Evolutionary conservation across 805 yeast species (phyloP), one percentile per base, ranked within the genome.

Genomic region (Suhomyces tanzawaensis): DNA sequence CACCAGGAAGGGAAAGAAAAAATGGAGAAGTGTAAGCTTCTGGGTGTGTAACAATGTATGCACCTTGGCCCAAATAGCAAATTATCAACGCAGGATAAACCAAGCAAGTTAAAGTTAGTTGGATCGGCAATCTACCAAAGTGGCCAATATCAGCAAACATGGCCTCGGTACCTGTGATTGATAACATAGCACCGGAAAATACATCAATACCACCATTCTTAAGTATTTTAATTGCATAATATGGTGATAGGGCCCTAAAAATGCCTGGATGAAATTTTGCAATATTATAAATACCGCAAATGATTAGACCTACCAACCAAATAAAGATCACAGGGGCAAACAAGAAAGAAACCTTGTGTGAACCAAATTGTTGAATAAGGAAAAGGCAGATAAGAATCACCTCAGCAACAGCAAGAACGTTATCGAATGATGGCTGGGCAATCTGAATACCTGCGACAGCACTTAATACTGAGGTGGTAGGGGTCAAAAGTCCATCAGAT

Each of bases 141-240:
- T 75, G 81, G 3, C 82, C 78, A 35, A 77, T 63, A 54, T 79
- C 83, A 2, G 82, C 81, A 58, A 79, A 79, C 79, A 79, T 72
- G 5, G 83, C 82, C 45, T 79, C 84, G 3, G 75, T 63, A 22
- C 84, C 84, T 0, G 85, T 77, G 18, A 79, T 57, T 1, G 78
- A 62, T 30, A 79, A 68, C 74, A 78, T 69, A 3, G 76, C 74
- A 3, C 76, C 71, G 8, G 76, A 69, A 22, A 79, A 58, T 2
- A 66, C 58, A 49, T 71, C 76, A 19, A 72, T 57, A 15, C 66
- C 68, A 3, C 68, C 64, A 8, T 51, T 45, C 32, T 51, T 59
- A 42, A 79, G 55, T 26, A 67, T 65, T n/a, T 60, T 47, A 34
- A 76, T 62, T 1, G 82, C 83, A 47, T 72, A 71, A 35, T 60